Evolutionary conservation across 768 basidiomycete genomes (phyloP), one percentile per base, ranked within the genome.

Genomic region (Ramaria sp.): DNA sequence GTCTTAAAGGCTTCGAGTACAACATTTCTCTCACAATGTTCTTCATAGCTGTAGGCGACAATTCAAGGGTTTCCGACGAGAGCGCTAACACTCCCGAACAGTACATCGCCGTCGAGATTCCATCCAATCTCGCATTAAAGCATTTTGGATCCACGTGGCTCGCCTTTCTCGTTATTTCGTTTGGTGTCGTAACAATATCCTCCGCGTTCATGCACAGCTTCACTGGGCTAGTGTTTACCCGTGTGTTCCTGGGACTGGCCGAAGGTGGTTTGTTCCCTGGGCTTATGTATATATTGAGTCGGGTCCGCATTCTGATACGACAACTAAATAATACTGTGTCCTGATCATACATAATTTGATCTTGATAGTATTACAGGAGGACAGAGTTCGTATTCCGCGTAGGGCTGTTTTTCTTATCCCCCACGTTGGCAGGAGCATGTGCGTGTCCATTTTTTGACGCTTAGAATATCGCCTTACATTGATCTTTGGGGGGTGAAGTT

Each of bases 191-290:
- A 15, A 64, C 71, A 8, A 64, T 75, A 10, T 66, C 65, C 12
- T 69, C 72, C 0, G 73, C 72, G 0, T 74, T 74, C 44, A 65
- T 73, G 12, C 62, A 64, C 27, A 66, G 61, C 36, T 71, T 67
- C 56, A 54, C 60, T 5, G 65, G 65, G 0, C 58, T 75, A 24
- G 61, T 73, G 5, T 68, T 60, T 5, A 72, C 71, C 0, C 61
- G 73, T 34, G 65, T 73, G 0, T 66, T 75, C 47, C 61, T 75
- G 16, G 72, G 72, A 38, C 63, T 73, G 13, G 66, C 70, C 22
- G 73, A 75, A 59, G 71, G 70, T 18, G 73, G 73, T 25, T 71
- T 71, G 1, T 56, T 75, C 70, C 67, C 71, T 9, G 73, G 71
- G 5, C 58, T 75, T 48, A 65, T 69, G 13, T 73, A 73, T 50